phyloP scores from a whole-genome alignment of 2,329 filamentous ascomycete genomes.

The Neobulgaria alba region DNA sequence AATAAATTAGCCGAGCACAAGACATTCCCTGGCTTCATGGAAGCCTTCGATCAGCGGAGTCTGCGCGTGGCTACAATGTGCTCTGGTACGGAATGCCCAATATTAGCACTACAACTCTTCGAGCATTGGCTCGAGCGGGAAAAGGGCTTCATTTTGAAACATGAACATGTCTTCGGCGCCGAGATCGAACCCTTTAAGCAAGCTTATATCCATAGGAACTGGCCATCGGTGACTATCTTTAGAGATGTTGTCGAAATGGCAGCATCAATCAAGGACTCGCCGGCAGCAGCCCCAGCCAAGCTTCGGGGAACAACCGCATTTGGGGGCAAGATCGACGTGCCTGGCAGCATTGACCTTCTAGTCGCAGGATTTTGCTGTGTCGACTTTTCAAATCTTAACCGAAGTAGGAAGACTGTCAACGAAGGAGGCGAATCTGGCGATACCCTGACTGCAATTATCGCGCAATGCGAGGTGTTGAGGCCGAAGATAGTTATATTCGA shows the following conservation, averaged over 20 bases:
- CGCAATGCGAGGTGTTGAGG: conserved; percentile 44
- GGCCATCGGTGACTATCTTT: conserved; percentile 43
- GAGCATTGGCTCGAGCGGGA: conserved; percentile 9
- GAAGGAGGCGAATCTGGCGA: conserved; percentile 54
- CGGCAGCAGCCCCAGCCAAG: conserved; percentile 5
- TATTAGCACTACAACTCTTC: conserved; percentile 56
- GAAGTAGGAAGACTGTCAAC: conserved; percentile 39
- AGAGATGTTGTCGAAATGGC: conserved; percentile 48
- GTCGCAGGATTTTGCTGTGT: conserved; percentile 69
- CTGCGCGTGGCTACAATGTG: conserved; percentile 57
- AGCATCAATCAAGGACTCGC: too few relatives aligned
- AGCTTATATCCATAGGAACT: conserved; percentile 54
- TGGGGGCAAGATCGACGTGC: conserved; percentile 49
- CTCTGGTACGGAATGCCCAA: conserved; percentile 68
- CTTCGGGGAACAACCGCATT: conserved; percentile 53
- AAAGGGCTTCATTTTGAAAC: conserved; percentile 5
- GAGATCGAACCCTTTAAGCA: conserved; percentile 59
- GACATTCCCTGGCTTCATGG: conserved; percentile 13
- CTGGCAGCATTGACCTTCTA: conserved; percentile 51
- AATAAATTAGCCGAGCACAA: neutral
- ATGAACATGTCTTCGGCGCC: conserved; percentile 51
- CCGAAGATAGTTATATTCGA: conserved; percentile 63
- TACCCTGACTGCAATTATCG: conserved; percentile 54
- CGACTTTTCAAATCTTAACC: conserved; percentile 63
- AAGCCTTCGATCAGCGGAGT: neutral